phyloP scores from a whole-genome alignment of 2,329 filamentous ascomycete genomes.

The Fusarium veterinarium region DNA sequence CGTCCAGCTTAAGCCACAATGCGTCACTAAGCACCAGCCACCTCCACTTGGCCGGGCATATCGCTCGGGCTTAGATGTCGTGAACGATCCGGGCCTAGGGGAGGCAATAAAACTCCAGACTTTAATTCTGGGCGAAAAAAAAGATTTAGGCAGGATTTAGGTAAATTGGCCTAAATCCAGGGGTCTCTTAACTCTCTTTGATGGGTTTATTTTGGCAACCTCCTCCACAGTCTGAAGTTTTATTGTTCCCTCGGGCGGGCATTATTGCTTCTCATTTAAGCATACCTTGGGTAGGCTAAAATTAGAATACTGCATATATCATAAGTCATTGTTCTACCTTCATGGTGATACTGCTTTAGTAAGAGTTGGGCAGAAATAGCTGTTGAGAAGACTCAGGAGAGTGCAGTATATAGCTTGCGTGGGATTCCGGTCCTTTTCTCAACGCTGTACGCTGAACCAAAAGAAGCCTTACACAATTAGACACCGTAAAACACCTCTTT shows the following conservation, averaged over 20 bases:
- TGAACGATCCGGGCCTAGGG: background rate
- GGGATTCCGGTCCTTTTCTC: background rate
- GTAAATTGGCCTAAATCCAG: background rate
- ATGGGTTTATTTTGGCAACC: background rate
- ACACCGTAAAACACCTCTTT: accelerated
- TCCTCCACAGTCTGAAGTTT: background rate
- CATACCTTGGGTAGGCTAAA: background rate
- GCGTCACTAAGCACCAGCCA: constrained; percentile 42
- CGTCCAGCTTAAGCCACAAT: constrained; percentile 43
- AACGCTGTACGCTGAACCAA: background rate
- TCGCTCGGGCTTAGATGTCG: background rate
- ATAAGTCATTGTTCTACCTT: background rate
- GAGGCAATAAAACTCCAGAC: background rate
- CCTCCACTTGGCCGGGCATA: constrained; percentile 32
- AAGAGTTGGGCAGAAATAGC: background rate
- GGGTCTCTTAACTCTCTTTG: background rate
- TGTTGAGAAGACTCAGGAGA: background rate
- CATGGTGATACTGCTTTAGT: background rate
- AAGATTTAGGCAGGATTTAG: background rate
- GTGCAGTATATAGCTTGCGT: background rate
- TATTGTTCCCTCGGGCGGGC: background rate
- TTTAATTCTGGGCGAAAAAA: background rate
- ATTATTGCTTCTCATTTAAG: background rate
- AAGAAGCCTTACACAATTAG: background rate
- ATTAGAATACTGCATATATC: background rate